These are phyloP conservation scores for Penicillium pancosmium DNA, from an alignment of 495 filamentous ascomycete species.

Conservation along the genomic window DNA sequence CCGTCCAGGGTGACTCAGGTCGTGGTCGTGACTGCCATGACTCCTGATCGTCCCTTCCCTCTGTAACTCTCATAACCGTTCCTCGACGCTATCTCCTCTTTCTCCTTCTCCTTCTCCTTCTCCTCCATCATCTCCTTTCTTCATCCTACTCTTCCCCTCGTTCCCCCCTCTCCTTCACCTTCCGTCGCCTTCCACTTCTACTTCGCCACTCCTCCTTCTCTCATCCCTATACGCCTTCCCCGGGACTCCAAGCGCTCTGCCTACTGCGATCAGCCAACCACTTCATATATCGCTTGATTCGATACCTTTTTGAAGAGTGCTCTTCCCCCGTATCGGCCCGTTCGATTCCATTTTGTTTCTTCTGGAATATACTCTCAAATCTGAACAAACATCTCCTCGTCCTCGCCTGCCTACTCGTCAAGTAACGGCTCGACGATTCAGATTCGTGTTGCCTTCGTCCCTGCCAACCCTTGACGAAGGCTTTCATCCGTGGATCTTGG, in stretches of 20 bases:
- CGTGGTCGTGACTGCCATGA: slow-evolving; percentile 1
- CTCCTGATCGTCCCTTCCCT: not conserved
- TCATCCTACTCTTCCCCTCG: slow-evolving; percentile 17
- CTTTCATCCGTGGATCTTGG: slow-evolving; percentile 11
- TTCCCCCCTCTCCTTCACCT: slow-evolving; percentile 23
- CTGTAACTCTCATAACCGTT: not conserved
- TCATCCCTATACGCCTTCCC: slow-evolving; percentile 13
- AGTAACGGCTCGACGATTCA: not conserved
- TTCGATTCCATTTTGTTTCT: slow-evolving; percentile 1
- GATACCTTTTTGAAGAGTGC: slow-evolving; percentile 14
- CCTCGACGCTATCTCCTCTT: slow-evolving; percentile 39
- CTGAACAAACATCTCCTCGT: not conserved
- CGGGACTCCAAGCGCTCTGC: slow-evolving; percentile 12
- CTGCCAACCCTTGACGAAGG: slow-evolving; percentile 11
- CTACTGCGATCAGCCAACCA: slow-evolving; percentile 14
- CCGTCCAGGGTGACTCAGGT: not conserved
- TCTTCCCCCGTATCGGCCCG: not conserved
- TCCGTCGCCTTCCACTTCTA: slow-evolving; percentile 25
- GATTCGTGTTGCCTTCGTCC: slow-evolving; percentile 16
- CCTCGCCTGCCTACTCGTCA: not conserved
- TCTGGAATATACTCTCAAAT: not conserved
- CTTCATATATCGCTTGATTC: slow-evolving; percentile 16
- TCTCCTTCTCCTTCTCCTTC: slow-evolving; percentile 32
- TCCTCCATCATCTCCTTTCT: slow-evolving; percentile 22
- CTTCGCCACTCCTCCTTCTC: slow-evolving; percentile 14